Conservation (phyloP, 2,329 filamentous ascomycete genomes). For the Aureobasidium sp. region DNA sequence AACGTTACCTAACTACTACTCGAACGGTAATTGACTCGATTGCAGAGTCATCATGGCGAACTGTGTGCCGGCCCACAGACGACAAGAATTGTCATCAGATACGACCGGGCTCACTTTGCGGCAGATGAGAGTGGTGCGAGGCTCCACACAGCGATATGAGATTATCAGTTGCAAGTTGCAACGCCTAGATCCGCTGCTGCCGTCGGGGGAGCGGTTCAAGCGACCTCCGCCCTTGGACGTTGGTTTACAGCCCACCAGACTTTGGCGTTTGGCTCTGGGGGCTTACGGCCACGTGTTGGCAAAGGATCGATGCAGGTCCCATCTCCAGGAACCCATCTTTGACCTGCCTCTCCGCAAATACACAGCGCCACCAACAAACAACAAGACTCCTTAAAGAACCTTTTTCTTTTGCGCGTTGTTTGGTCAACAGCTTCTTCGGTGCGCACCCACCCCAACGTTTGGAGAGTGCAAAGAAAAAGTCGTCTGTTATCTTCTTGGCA, state of each 20-base stretch:
- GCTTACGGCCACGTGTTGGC: too few relatives aligned
- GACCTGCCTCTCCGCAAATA: slow-evolving; percentile 1
- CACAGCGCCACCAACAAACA: not conserved
- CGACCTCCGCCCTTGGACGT: not conserved
- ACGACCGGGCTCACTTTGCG: not conserved
- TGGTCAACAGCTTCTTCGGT: not conserved
- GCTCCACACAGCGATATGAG: slow-evolving; percentile 6
- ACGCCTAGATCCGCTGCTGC: slow-evolving; percentile 10
- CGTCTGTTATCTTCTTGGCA: slow-evolving; percentile 10
- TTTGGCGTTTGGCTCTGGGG: not conserved
- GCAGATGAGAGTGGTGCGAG: slow-evolving; percentile 10
- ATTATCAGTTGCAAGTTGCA: slow-evolving; percentile 12
- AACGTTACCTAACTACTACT: not conserved
- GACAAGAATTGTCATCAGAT: slow-evolving; percentile 10
- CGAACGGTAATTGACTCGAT: not conserved
- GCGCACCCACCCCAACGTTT: not conserved
- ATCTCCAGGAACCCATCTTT: not conserved
- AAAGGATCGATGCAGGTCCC: slow-evolving; percentile 11
- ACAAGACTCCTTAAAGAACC: not conserved
- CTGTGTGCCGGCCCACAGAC: not conserved
- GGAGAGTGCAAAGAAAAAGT: not conserved
- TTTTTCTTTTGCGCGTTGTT: not conserved
- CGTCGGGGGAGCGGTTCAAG: not conserved
- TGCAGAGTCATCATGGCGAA: not conserved
- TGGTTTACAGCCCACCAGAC: not conserved